Conservation (phyloP, 208 protist genomes). For the Leishmania arabica region DNA sequence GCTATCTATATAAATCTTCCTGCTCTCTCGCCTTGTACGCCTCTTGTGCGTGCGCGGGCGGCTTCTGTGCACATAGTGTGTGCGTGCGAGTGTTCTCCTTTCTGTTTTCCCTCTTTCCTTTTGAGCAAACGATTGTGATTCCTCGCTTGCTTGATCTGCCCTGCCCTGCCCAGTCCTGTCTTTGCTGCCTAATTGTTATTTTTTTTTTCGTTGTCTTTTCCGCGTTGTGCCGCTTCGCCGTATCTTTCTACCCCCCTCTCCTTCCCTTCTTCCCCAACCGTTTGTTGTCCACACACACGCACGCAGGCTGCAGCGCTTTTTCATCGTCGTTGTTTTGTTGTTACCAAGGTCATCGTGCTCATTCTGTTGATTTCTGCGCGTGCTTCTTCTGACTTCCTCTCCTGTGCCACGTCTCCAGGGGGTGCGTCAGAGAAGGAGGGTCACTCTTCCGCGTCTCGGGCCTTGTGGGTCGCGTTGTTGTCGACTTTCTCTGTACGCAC, state of each 20-base stretch:
- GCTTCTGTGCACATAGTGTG: background rate
- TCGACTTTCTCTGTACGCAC: conserved; percentile 2
- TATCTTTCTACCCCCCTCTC: too few relatives aligned
- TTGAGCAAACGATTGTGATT: too few relatives aligned
- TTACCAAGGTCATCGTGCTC: background rate
- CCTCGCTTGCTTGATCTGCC: too few relatives aligned
- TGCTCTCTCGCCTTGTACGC: background rate
- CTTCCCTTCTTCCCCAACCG: background rate
- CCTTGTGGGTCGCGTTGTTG: background rate
- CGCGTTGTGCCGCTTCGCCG: too few relatives aligned
- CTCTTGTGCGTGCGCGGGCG: background rate
- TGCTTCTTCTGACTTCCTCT: background rate
- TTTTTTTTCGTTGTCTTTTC: background rate
- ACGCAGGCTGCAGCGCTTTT: background rate
- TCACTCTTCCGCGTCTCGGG: background rate
- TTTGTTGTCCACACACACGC: conserved; percentile 1
- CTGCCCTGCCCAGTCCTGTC: too few relatives aligned
- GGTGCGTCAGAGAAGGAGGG: background rate
- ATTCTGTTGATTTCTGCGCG: background rate
- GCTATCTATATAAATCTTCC: conserved; percentile 7
- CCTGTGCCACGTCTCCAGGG: background rate
- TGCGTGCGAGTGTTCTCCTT: background rate
- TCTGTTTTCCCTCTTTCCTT: background rate
- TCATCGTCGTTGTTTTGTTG: background rate
- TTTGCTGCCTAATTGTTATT: background rate